A percentile compares a stretch with the other conserved stretches of the same genome.
phyloP scores from a whole-genome alignment of 306 rosid species.

The Erythrophleum fordii region DNA sequence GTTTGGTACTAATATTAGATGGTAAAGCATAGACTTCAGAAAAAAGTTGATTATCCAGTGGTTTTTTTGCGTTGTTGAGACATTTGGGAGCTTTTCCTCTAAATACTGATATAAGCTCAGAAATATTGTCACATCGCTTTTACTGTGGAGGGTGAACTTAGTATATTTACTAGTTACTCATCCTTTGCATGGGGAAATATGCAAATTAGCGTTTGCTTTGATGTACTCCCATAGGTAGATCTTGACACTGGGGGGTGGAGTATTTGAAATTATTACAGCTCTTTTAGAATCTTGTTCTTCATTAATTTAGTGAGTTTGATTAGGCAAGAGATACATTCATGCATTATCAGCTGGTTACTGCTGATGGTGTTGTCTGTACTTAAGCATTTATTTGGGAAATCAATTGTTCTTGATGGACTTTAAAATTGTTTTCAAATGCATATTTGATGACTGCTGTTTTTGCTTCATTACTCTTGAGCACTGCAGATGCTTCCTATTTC shows the following conservation, averaged over 20 bases:
- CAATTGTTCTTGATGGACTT: background rate
- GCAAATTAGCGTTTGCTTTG: background rate
- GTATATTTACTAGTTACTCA: background rate
- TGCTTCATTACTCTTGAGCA: constrained; percentile 8
- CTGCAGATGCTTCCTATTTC: constrained; percentile 1
- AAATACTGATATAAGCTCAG: constrained; percentile 23
- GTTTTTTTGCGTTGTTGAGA: constrained; percentile 13
- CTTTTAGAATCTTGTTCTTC: background rate
- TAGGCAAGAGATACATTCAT: background rate
- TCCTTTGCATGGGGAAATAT: background rate
- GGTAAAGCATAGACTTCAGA: background rate
- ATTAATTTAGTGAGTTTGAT: background rate
- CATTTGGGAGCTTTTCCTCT: constrained; percentile 5
- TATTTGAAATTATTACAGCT: background rate
- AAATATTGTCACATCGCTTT: constrained; percentile 11
- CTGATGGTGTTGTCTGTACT: constrained; percentile 11
- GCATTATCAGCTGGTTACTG: constrained; percentile 17
- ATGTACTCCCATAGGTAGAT: background rate
- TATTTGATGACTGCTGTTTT: constrained; percentile 2
- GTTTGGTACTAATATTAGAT: constrained; percentile 20
- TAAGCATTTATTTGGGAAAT: background rate
- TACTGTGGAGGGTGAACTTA: background rate
- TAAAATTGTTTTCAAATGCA: constrained; percentile 12
- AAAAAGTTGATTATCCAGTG: background rate
- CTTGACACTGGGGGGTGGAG: background rate